Evolutionary conservation across 306 rosid genomes (phyloP).

Genomic region (Carpinus fangiana): DNA sequence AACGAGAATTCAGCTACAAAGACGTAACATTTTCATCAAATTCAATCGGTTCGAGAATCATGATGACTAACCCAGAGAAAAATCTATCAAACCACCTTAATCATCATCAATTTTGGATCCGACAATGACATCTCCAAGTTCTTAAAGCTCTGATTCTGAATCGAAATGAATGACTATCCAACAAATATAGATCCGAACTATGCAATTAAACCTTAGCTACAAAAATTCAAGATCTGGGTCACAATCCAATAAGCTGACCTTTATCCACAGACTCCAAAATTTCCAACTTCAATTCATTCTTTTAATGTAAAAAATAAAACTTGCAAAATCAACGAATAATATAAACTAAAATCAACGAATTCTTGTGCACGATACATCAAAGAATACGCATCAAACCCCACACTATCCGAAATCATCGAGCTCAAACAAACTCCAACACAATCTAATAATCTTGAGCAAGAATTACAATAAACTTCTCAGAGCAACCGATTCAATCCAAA

Average conservation of each 20-base stretch:
- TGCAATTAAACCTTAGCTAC: neutral
- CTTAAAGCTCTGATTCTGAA: neutral
- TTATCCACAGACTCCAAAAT: neutral
- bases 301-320: neutral
- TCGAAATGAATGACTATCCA: neutral
- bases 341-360: neutral
- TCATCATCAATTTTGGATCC: neutral
- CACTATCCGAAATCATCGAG: neutral
- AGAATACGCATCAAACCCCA: neutral
- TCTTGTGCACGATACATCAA: neutral
- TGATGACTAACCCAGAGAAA: neutral
- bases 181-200: neutral
- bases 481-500: slow-evolving; percentile 1
- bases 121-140: neutral
- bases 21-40: neutral
- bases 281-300: neutral
- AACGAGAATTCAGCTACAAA: neutral
- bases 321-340: neutral
- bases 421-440: neutral
- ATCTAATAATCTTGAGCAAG: neutral
- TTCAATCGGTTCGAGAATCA: neutral
- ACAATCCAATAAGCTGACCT: neutral
- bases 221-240: neutral
- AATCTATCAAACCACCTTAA: neutral
- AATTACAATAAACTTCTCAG: neutral